Conservation (phyloP, 2,329 filamentous ascomycete genomes). For the Penicillium aurantiogriseum region DNA sequence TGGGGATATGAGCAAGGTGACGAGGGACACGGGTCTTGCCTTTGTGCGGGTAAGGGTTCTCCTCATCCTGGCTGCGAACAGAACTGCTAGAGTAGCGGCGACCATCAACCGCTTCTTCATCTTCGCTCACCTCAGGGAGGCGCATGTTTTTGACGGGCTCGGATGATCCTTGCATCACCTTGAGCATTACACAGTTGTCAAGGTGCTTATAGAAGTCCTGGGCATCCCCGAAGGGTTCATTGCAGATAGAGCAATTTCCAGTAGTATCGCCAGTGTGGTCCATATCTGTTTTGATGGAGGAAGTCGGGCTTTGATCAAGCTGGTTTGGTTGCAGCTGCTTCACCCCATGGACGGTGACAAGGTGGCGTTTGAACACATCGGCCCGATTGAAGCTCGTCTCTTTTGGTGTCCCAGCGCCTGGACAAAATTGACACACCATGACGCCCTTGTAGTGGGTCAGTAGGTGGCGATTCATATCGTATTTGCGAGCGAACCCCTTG, state of each 20-base stretch:
- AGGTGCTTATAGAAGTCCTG: background rate
- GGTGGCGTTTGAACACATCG: background rate
- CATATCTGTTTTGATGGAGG: background rate
- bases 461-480: background rate
- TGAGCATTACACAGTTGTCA: background rate
- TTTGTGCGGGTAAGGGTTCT: slow-evolving; percentile 67
- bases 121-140: background rate
- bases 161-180: background rate
- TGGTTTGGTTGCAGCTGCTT: background rate
- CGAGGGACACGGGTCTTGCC: slow-evolving; percentile 88
- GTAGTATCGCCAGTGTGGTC: background rate
- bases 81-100: slow-evolving; percentile 35
- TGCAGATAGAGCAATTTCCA: background rate
- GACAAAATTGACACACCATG: background rate
- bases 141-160: background rate
- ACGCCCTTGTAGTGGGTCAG: background rate
- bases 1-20: slow-evolving; percentile 73
- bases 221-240: background rate
- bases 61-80: slow-evolving; percentile 33
- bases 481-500: background rate
- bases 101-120: too few relatives aligned
- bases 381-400: background rate
- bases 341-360: background rate
- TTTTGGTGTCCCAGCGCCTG: background rate
- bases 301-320: background rate